A percentile compares a stretch with the other conserved stretches of the same genome.
phyloP scores from a whole-genome alignment of 306 rosid species.

The Quercus variabilis region DNA sequence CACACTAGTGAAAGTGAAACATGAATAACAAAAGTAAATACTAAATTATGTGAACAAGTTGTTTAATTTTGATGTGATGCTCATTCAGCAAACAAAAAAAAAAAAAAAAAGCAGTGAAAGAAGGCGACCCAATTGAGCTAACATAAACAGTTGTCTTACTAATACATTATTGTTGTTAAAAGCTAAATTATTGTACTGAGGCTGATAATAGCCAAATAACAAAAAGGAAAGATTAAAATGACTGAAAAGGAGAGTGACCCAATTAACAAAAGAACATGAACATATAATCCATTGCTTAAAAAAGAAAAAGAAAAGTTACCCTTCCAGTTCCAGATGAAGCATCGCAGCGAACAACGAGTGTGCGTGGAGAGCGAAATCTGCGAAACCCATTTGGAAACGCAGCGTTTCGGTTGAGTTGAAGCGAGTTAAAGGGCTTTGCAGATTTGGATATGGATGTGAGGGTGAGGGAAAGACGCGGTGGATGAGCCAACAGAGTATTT shows the following conservation, averaged over 20 bases:
- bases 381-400: slow-evolving; percentile 37
- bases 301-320: slow-evolving; percentile 31
- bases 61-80: neutral
- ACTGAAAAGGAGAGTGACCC: neutral
- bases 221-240: neutral
- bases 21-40: no score
- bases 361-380: slow-evolving; percentile 28
- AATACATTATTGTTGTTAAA: no score
- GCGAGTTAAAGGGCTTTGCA: slow-evolving; percentile 32
- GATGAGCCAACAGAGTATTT: slow-evolving; percentile 30
- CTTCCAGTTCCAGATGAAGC: slow-evolving; percentile 59
- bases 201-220: no score
- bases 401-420: slow-evolving; percentile 28
- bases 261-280: neutral
- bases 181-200: no score
- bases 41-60: no score
- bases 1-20: no score
- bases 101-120: neutral
- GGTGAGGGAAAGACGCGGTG: slow-evolving; percentile 34
- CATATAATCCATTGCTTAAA: neutral
- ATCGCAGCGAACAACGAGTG: slow-evolving; percentile 50
- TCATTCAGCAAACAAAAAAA: neutral
- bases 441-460: slow-evolving; percentile 24
- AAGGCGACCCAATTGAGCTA: neutral
- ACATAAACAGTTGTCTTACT: neutral